These are phyloP conservation scores for Agaricus blazei DNA, from an alignment of 768 basidiomycete genomes.

Conservation along the genomic window DNA sequence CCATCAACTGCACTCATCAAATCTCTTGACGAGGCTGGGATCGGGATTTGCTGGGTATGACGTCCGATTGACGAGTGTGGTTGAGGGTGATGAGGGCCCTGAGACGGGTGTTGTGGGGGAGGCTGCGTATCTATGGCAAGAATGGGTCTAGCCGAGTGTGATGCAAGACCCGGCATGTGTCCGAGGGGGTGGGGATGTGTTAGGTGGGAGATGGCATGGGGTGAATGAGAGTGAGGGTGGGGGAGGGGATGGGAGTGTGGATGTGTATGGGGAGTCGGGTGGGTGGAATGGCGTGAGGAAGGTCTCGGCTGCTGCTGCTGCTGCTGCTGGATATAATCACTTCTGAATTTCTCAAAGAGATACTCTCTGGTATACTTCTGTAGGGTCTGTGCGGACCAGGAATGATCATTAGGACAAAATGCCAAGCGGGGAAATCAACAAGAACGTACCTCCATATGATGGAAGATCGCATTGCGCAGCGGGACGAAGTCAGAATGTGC, in stretches of 20 bases:
- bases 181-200: conserved; percentile 28
- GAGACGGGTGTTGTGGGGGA: conserved; percentile 18
- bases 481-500: conserved; percentile 77
- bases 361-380: conserved; percentile 84
- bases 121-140: conserved; percentile 28
- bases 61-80: conserved; percentile 3
- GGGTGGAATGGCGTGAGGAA: conserved; percentile 37
- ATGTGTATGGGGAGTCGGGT: conserved; percentile 37
- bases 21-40: conserved; percentile 6
- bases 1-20: background rate
- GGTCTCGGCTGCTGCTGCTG: conserved; percentile 39
- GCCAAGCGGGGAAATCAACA: conserved; percentile 10
- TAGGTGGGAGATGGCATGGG: conserved; percentile 50
- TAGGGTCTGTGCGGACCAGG: conserved; percentile 49
- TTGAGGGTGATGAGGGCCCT: conserved; percentile 3
- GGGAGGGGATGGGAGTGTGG: conserved; percentile 31
- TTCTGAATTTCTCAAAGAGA: conserved; percentile 72
- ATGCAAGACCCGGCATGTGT: conserved; percentile 10
- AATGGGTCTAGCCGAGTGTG: conserved; percentile 25
- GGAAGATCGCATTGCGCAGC: conserved; percentile 76
- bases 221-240: conserved; percentile 30
- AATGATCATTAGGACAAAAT: conserved; percentile 15
- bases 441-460: conserved; percentile 77
- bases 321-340: conserved; percentile 49
- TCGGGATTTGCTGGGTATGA: background rate